Evolutionary conservation across 2,329 filamentous ascomycete genomes (phyloP).

Genomic region (Fusarium sp.): DNA sequence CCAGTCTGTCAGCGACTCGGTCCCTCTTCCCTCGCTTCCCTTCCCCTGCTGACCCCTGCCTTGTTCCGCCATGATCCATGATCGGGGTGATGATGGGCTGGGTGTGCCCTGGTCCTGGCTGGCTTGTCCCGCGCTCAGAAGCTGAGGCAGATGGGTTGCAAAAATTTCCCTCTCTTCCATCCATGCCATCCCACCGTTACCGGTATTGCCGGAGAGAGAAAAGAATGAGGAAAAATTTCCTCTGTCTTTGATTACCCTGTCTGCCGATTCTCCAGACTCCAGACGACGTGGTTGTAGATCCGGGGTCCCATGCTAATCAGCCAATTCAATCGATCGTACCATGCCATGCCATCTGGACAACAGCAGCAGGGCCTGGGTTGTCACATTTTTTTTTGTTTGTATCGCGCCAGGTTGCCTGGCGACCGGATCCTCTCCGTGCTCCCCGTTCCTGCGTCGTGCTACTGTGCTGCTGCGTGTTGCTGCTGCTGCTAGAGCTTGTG

Average conservation of each 20-base stretch:
- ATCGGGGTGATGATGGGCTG: conserved; percentile 21
- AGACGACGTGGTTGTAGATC: conserved; percentile 32
- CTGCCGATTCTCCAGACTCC: conserved; percentile 20
- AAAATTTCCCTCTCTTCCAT: conserved; percentile 16
- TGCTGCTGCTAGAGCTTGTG: neutral
- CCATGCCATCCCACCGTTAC: conserved; percentile 4
- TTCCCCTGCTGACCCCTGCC: conserved; percentile 21
- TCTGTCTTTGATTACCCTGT: conserved; percentile 14
- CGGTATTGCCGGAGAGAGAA: conserved; percentile 9
- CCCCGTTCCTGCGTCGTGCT: conserved; percentile 27
- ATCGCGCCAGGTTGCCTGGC: conserved; percentile 22
- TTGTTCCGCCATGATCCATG: conserved; percentile 18
- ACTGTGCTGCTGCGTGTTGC: conserved; percentile 5
- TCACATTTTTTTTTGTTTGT: conserved; percentile 22
- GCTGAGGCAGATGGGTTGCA: conserved; percentile 6
- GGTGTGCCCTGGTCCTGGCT: conserved; percentile 19
- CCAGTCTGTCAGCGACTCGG: conserved; percentile 14
- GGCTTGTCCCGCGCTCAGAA: conserved; percentile 21
- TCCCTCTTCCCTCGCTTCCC: conserved; percentile 1
- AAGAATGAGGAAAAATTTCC: neutral
- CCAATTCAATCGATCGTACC: conserved; percentile 38
- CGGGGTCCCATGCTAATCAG: conserved; percentile 39
- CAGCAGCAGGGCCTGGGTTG: neutral
- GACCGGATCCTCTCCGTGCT: conserved; percentile 24
- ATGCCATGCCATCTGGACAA: conserved; percentile 13